These are phyloP conservation scores for Globomyces pollinis-pini DNA, from an alignment of 192 early-diverging fungal species.

Conservation along the genomic window DNA sequence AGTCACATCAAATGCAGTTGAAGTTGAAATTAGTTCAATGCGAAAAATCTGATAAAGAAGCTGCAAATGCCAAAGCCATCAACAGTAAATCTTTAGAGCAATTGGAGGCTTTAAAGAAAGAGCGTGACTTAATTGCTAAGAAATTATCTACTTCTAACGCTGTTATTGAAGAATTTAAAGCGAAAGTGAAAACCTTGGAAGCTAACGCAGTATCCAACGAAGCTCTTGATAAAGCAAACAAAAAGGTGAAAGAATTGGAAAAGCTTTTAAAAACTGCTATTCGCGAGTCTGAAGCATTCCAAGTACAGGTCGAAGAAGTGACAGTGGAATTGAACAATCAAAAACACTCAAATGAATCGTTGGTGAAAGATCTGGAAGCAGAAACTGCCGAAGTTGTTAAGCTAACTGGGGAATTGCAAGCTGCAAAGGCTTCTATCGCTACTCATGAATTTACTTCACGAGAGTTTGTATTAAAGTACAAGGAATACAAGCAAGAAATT, in stretches of 20 bases:
- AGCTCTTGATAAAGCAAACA: too few species aligned
- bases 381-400: neutral
- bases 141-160: too few species aligned
- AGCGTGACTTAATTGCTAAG: too few species aligned
- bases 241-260: too few species aligned
- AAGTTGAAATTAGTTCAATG: neutral
- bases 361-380: neutral
- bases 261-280: too few species aligned
- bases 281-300: too few species aligned
- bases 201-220: too few species aligned
- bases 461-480: neutral
- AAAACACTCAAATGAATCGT: neutral
- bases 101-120: too few species aligned
- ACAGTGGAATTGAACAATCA: neutral
- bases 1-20: neutral
- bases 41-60: neutral
- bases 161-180: too few species aligned
- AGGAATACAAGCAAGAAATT: neutral
- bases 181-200: too few species aligned
- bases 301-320: too few species aligned
- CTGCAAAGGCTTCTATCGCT: neutral
- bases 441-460: neutral
- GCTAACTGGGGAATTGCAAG: neutral
- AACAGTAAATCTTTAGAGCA: neutral
- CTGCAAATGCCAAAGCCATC: neutral